These are phyloP conservation scores for Hericium alpestre DNA, from an alignment of 768 basidiomycete genomes.

Conservation along the genomic window DNA sequence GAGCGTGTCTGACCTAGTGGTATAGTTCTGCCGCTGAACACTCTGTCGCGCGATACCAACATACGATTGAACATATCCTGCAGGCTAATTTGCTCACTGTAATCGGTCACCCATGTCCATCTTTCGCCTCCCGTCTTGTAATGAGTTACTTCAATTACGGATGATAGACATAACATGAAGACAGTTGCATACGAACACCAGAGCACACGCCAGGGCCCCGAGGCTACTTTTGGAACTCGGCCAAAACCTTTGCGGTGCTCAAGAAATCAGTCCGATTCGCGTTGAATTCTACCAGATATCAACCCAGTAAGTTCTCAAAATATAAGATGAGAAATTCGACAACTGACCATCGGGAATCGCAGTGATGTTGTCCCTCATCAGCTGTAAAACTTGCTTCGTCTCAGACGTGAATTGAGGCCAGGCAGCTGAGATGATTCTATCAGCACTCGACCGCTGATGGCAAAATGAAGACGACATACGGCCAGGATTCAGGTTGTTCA, in stretches of 20 bases:
- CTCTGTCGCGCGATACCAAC: too few relatives aligned
- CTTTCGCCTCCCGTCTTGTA: too few relatives aligned
- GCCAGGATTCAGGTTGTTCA: constrained; percentile 46
- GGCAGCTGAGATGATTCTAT: neutral
- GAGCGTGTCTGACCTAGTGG: too few relatives aligned
- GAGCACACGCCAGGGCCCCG: too few relatives aligned
- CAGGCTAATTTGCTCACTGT: too few relatives aligned
- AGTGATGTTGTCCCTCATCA: neutral
- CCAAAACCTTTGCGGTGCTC: neutral
- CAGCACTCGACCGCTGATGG: neutral
- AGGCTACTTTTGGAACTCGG: neutral
- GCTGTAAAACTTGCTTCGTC: neutral
- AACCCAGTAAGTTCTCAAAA: neutral
- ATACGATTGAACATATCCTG: too few relatives aligned
- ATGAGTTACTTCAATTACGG: too few relatives aligned
- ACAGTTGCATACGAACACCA: too few relatives aligned
- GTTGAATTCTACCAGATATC: neutral
- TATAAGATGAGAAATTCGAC: neutral
- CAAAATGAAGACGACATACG: constrained; percentile 22
- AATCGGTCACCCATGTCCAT: too few relatives aligned
- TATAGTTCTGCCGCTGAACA: too few relatives aligned
- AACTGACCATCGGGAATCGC: neutral
- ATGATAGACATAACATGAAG: too few relatives aligned
- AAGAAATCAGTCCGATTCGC: neutral
- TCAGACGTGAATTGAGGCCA: neutral